phyloP scores from a whole-genome alignment of 179 eudicot genomes.

The Beta lomatogona region DNA sequence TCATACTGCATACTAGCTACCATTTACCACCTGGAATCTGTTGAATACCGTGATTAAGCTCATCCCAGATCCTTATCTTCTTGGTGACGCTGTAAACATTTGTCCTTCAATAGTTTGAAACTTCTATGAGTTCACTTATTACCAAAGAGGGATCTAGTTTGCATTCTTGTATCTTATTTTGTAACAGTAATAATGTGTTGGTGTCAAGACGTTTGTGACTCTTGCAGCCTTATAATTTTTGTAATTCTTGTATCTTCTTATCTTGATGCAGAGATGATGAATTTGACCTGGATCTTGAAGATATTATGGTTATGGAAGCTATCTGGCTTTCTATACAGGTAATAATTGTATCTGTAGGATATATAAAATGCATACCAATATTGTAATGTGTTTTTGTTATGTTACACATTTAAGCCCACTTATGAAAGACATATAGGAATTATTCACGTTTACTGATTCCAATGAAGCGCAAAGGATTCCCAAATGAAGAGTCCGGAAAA shows the following conservation, averaged over 20 bases:
- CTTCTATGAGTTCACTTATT: background rate
- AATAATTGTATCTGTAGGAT: background rate
- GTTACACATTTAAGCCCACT: background rate
- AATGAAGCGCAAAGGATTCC: background rate
- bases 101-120: background rate
- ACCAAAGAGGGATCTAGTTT: background rate
- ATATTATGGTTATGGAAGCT: constrained; percentile 99
- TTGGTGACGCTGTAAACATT: background rate
- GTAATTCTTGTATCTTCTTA: constrained; percentile 4
- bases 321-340: constrained; percentile 99
- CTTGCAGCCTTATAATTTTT: background rate
- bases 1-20: background rate
- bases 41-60: background rate
- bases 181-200: background rate
- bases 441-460: background rate
- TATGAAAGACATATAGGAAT: background rate
- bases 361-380: background rate
- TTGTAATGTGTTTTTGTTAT: background rate
- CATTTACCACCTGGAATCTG: background rate
- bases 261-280: constrained; percentile 70
- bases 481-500: background rate
- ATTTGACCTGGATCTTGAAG: constrained; percentile 92
- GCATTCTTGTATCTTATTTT: background rate
- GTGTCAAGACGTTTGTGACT: background rate
- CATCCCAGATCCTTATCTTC: background rate